Percentiles rank a stretch among this genome's conserved stretches.
Evolutionary conservation across 1,284 basidiomycete species (phyloP).

Genomic region (Exsudoporus floridanus): DNA sequence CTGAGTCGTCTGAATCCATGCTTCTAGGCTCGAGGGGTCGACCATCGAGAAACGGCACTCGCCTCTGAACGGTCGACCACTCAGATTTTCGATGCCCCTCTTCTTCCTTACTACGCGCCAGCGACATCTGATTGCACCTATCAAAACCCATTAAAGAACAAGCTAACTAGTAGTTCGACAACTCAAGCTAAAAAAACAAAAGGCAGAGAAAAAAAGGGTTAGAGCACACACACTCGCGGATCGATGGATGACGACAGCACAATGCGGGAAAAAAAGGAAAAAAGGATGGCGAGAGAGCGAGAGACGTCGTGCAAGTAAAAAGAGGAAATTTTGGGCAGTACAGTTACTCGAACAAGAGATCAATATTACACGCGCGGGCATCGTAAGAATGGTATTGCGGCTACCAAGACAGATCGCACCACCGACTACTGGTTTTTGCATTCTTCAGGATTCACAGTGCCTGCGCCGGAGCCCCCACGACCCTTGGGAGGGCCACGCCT

Average conservation of each 20-base stretch:
- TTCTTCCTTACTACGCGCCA: no score
- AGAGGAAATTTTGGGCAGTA: conserved; percentile 8
- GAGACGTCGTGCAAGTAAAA: conserved; percentile 1
- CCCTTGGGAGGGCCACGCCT: conserved; percentile 58
- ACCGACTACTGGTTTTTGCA: conserved; percentile 78
- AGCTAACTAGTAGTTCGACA: conserved; percentile 16
- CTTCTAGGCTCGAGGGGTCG: no score
- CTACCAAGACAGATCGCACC: conserved; percentile 14
- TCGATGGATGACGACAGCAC: neutral
- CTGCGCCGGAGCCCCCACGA: conserved; percentile 42
- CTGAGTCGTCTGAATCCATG: no score
- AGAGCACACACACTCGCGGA: no score
- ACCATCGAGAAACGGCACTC: no score
- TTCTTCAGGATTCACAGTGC: conserved; percentile 67
- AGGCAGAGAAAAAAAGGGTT: no score
- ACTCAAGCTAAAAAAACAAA: conserved; percentile 1
- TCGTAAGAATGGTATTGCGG: conserved; percentile 24
- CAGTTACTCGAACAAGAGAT: conserved; percentile 1
- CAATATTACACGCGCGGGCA: conserved; percentile 13
- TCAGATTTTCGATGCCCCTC: no score
- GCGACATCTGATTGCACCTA: neutral
- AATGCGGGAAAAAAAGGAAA: neutral
- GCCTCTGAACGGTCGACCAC: no score
- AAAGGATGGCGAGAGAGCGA: neutral
- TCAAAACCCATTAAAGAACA: conserved; percentile 23